Evolutionary conservation across 495 filamentous ascomycete genomes (phyloP), one percentile per base, ranked within the genome.

Genomic region (Aspergillus affinis): DNA sequence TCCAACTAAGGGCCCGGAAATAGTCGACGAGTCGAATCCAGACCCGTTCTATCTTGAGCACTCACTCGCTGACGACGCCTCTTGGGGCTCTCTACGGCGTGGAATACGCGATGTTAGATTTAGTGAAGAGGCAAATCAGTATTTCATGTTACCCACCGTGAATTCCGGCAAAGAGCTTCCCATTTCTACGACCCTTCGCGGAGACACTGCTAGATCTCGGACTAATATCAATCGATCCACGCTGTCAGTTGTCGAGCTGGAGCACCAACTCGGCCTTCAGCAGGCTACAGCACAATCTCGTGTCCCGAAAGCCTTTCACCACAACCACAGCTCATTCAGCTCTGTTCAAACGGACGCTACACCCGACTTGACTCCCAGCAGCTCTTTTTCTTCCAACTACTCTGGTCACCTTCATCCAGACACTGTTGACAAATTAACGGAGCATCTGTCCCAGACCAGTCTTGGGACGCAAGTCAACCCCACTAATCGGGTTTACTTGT

Each of bases 11-110:
- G 71, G 69, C 0, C 58, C 65, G 0, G 70, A 71, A 51, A 69
- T 64, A 4, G 45, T 72, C 3, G 76, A 79, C 59, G 76, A 80
- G 12, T 68, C 76, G 21, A 77, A 78, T 48, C 67, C 66, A 15
- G 77, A 80, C 57, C 77, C 77, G 3, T 80, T 80, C 63, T 80
- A 80, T 53, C 72, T 80, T 18, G 77, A 80, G 53, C 61, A 72
- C 47, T 73, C 77, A 13, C 57, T 80, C 41, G 65, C 71, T 4
- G 63, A 61, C 36, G 65, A 70, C 27, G 65, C 65, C n/a, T 59
- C 61, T 30, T 72, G 71, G 69, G 60, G 70, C 26, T 58, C 65
- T 26, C 68, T 66, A 51, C 61, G 55, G 36, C 69, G 66, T 15
- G 61, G 63, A 4, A 66, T 72, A 59, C 70, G 72, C 57, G 69